These are phyloP conservation scores for Marasmius tenuissimus DNA, from an alignment of 1,284 basidiomycete species.

Conservation along the genomic window DNA sequence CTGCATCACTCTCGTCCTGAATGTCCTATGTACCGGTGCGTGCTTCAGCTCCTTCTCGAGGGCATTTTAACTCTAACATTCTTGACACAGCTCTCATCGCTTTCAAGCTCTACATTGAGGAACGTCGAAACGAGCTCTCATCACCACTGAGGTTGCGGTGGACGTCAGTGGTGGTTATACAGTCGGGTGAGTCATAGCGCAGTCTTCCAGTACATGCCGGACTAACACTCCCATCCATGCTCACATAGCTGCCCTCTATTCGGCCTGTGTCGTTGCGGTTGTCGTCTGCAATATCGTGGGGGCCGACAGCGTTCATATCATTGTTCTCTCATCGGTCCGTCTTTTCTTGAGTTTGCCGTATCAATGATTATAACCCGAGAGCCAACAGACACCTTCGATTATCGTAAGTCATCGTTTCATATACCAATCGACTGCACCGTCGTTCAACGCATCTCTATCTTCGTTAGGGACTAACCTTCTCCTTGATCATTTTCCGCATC, in stretches of 20 bases:
- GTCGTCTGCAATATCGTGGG: slow-evolving; percentile 5
- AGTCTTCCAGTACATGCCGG: too few species aligned
- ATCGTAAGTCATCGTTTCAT: too few species aligned
- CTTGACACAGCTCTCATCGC: slow-evolving; percentile 5
- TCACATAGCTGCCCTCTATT: slow-evolving; percentile 7
- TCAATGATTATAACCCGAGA: too few species aligned
- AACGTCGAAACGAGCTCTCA: not conserved
- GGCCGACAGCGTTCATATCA: not conserved
- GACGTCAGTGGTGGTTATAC: slow-evolving; percentile 8
- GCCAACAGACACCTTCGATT: too few species aligned
- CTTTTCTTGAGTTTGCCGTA: too few species aligned
- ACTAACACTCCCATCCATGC: not conserved
- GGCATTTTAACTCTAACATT: not conserved
- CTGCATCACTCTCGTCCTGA: slow-evolving; percentile 7
- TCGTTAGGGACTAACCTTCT: too few species aligned
- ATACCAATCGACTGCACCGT: too few species aligned
- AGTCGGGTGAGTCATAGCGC: slow-evolving; percentile 4
- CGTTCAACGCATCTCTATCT: too few species aligned
- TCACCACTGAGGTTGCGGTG: slow-evolving; percentile 2
- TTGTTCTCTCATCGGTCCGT: too few species aligned
- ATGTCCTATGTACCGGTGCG: slow-evolving; percentile 11
- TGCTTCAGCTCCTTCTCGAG: not conserved
- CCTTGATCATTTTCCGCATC: too few species aligned
- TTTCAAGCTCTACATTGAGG: slow-evolving; percentile 2
- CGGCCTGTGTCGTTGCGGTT: slow-evolving; percentile 5